These are phyloP conservation scores for Coemansia sp. DNA, from an alignment of 192 early-diverging fungal species.

Conservation along the genomic window DNA sequence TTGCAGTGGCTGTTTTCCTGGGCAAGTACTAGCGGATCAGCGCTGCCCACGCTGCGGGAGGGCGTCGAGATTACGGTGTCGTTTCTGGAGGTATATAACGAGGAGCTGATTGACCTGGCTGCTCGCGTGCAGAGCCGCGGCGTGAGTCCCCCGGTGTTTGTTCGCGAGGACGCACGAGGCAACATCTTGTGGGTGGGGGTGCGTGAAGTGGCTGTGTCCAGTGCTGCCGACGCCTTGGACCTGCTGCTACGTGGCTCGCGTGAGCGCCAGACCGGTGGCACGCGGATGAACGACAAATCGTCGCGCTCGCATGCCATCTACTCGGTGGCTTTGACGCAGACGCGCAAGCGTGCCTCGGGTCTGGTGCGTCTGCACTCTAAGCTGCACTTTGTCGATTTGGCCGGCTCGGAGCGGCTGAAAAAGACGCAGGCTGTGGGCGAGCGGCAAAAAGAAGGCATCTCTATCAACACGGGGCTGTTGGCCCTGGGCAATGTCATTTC, in stretches of 20 bases:
- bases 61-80: conserved; percentile 61
- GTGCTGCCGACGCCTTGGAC: conserved; percentile 69
- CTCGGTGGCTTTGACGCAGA: conserved; percentile 81
- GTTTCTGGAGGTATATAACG: conserved; percentile 96
- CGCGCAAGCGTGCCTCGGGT: conserved; percentile 40
- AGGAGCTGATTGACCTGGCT: conserved; percentile 90
- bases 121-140: conserved; percentile 59
- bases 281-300: conserved; percentile 95
- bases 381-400: conserved; percentile 98
- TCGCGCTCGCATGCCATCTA: conserved; percentile 98
- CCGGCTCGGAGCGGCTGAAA: conserved; percentile 94
- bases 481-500: conserved; percentile 98
- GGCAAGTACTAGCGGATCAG: background rate
- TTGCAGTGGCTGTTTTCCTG: conserved; percentile 63
- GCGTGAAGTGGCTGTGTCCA: conserved; percentile 67
- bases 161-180: conserved; percentile 85
- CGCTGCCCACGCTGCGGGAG: conserved; percentile 5
- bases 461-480: conserved; percentile 92
- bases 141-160: conserved; percentile 61
- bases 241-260: conserved; percentile 68
- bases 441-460: conserved; percentile 92
- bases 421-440: conserved; percentile 90
- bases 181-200: conserved; percentile 85
- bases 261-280: conserved; percentile 86
- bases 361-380: conserved; percentile 73